Evolutionary conservation across 192 early-diverging fungal species (phyloP).

Genomic region (Linnemannia exigua): DNA sequence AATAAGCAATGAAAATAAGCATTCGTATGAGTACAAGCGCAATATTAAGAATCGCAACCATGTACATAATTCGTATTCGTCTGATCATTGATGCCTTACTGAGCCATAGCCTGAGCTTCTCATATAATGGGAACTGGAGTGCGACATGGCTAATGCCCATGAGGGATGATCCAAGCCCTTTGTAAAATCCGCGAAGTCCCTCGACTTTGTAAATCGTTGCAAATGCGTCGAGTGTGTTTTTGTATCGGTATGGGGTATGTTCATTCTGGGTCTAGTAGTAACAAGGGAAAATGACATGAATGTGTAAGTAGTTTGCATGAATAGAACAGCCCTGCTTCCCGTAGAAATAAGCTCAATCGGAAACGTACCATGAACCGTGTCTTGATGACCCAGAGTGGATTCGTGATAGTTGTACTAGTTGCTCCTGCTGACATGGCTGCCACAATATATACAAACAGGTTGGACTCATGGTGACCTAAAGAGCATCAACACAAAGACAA

Average conservation of each 20-base stretch:
- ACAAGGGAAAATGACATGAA: not conserved
- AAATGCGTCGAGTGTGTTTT: conserved; percentile 86
- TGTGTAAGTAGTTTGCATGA: not conserved
- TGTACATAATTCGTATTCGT: no score
- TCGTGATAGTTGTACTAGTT: conserved; percentile 82
- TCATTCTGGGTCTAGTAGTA: conserved; percentile 77
- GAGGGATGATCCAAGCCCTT: conserved; percentile 91
- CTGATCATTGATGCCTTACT: conserved; percentile 61
- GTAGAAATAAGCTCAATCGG: not conserved
- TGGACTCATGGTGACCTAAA: conserved; percentile 54
- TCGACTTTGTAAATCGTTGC: conserved; percentile 80
- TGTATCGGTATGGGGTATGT: conserved; percentile 84
- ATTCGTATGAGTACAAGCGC: not conserved
- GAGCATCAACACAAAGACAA: not conserved
- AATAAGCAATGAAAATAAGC: not conserved
- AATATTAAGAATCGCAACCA: not conserved
- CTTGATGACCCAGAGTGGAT: conserved; percentile 95
- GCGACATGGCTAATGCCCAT: conserved; percentile 95
- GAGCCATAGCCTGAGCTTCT: conserved; percentile 82
- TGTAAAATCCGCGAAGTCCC: conserved; percentile 90
- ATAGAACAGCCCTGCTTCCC: not conserved
- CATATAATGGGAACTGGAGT: conserved; percentile 97
- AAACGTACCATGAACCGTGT: conserved; percentile 84
- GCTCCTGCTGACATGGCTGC: conserved; percentile 91
- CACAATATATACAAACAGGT: conserved; percentile 79